Percentiles rank a stretch among this genome's conserved stretches.
Conservation (phyloP, 768 basidiomycete species). For the Antrodiella citrinella region DNA sequence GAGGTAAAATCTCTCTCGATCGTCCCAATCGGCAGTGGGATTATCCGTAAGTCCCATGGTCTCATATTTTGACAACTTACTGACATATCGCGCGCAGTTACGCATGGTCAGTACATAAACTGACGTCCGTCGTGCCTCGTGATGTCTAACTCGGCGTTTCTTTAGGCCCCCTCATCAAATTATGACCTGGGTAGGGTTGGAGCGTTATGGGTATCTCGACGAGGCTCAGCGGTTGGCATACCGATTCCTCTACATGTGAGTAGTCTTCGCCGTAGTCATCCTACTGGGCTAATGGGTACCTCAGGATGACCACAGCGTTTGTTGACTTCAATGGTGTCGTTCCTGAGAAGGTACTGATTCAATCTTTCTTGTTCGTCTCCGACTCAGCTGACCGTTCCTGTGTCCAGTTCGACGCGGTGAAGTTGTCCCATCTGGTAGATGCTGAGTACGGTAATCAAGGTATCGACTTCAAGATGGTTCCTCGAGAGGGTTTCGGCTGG, state of each 20-base stretch:
- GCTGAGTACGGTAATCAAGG: constrained; percentile 97
- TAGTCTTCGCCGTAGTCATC: background rate
- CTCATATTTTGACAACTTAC: background rate
- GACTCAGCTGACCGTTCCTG: constrained; percentile 1
- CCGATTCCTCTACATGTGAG: constrained; percentile 93
- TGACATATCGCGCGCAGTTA: constrained; percentile 34
- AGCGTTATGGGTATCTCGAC: constrained; percentile 91
- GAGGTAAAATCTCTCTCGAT: constrained; percentile 92
- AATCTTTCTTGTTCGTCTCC: background rate
- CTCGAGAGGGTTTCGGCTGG: constrained; percentile 97
- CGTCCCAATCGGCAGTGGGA: constrained; percentile 99
- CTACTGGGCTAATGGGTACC: constrained; percentile 5
- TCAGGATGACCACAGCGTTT: constrained; percentile 87
- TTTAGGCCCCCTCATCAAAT: constrained; percentile 93
- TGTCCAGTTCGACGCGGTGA: constrained; percentile 86
- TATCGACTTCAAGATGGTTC: constrained; percentile 95
- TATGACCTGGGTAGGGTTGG: constrained; percentile 96
- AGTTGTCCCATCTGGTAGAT: constrained; percentile 90
- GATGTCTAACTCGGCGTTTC: background rate
- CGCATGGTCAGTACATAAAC: constrained; percentile 46
- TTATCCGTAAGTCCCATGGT: constrained; percentile 62
- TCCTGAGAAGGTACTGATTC: constrained; percentile 78
- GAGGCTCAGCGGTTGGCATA: constrained; percentile 92
- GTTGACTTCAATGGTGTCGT: constrained; percentile 98
- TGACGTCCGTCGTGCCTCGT: background rate